Base-by-base conservation (phyloP, 805 yeast species). In the Ogataea angusta region DNA sequence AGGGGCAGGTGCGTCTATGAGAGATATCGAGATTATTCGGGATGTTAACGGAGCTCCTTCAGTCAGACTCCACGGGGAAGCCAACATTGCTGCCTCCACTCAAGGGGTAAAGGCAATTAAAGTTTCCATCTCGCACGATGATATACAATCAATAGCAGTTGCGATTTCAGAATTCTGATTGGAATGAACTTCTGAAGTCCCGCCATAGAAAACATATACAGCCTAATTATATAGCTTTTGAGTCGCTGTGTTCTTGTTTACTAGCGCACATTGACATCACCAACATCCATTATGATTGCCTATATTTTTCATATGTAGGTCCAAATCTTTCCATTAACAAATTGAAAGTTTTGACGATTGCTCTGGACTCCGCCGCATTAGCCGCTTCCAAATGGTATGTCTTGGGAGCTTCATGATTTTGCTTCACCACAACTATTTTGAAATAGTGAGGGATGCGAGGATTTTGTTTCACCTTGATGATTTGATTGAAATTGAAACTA, bases 81-180 rank as follows among this genome's bases (percentile, higher is more conserved):
- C 99, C 33, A 70, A 76, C 55, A 59, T 64, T 23, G 85, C 88
- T 49, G 97, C 98, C 30, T 60, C 70, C 15, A 66, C 68, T 40
- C 80, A 81, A 40, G 93, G 91, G 34, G 77, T 86, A 46, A 75
- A 72, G 63, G 63, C 67, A 24, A 84, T 93, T 48, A 85, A 77
- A 59, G 95, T 93, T 44, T 86, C 96, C 30, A 93, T 93, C 54
- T 85, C 96, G 16, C 99, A 93, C 63, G 96, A 91, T 60, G 99
- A 95, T 55, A 75, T 84, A 72, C 99, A 93, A 74, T 87, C 96
- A 30, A 93, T 95, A 49, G 98, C 99, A 9, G 97, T 93, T 57
- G 99, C 99, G 25, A 78, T 91, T 51, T 72, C 79, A 52, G 77
- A 76, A 58, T 24, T 24, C 27, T 24, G 14, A 24, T 24, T 9